Evolutionary conservation across 306 rosid genomes (phyloP), one percentile per base, ranked within the genome.

Genomic region (Herpetospermum pedunculosum): DNA sequence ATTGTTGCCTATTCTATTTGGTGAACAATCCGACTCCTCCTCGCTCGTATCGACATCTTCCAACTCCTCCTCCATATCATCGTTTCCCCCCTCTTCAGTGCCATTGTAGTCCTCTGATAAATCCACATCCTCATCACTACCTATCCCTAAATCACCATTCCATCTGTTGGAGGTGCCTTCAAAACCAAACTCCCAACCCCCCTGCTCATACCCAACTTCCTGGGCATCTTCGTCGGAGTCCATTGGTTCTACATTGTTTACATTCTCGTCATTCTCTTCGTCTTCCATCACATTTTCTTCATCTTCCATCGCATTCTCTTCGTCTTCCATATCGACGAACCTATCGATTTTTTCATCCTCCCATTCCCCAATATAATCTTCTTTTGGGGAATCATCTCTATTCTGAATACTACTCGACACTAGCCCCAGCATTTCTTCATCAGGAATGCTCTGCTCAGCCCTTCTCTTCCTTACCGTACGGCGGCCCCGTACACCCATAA

Each of bases 401-500:
- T 85, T 79, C 60, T 82, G 90, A 75, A 83, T 79, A 76, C 84
- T 34, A 55, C 80, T 82, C 7, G 83, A 74, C 21, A 75, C 78
- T 15, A 46, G 87, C 57, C 84, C 84, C 29, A 76, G 67, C 65
- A 80, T 80, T 55, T 83, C 83, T 80, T 89, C 92, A 78, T 88
- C 92, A 11, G 86, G 87, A 77, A 82, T 85, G 80, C 89, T 84
- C 80, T 87, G 86, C 67, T 83, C 94, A 46, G 81, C 82, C 85
- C 96, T 84, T 50, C 92, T 85, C 79, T 90, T 89, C 85, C 99
- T 84, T 62, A 91, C 88, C 0, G 99, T 91, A 7, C 99, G 92
- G 50, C 89, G 97, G 11, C 99, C 97, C 53, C 99, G 89, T 40
- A 86, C 86, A 55, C 96, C 90, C 74, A 84, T 89, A 70, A 87